These are phyloP conservation scores for Podospora pseudoanserina DNA, from an alignment of 495 filamentous ascomycete genomes.

Conservation along the genomic window DNA sequence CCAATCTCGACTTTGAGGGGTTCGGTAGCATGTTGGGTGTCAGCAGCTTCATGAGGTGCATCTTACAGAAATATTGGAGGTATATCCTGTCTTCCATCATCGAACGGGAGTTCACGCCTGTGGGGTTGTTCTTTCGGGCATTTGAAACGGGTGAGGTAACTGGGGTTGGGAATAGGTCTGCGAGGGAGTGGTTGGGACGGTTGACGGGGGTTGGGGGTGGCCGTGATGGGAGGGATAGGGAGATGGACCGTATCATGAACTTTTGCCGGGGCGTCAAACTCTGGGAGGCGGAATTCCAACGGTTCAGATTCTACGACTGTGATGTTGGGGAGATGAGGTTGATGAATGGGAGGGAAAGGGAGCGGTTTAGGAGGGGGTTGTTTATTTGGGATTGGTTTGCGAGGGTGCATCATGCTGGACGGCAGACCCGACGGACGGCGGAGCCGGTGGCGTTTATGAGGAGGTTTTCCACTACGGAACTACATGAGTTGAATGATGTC, in stretches of 20 bases:
- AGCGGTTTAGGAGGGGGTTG: slow-evolving; percentile 60
- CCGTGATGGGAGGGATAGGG: background rate
- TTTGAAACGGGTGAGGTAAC: slow-evolving; percentile 28
- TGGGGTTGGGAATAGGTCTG: background rate
- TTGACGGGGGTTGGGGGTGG: background rate
- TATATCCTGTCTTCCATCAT: slow-evolving; percentile 28
- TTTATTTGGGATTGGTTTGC: slow-evolving; percentile 65
- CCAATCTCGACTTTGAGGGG: slow-evolving; percentile 29
- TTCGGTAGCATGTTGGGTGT: slow-evolving; percentile 23
- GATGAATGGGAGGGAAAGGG: slow-evolving; percentile 53
- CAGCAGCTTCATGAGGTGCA: slow-evolving; percentile 21
- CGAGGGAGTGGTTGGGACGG: background rate
- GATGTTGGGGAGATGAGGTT: slow-evolving; percentile 57
- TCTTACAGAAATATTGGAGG: slow-evolving; percentile 27
- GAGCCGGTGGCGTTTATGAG: slow-evolving; percentile 29
- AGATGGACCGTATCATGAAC: slow-evolving; percentile 37
- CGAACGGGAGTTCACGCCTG: slow-evolving; percentile 56
- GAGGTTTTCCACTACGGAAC: slow-evolving; percentile 32
- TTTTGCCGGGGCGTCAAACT: slow-evolving; percentile 56
- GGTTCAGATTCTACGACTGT: slow-evolving; percentile 61
- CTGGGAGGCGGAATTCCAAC: slow-evolving; percentile 67
- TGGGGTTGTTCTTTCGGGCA: slow-evolving; percentile 57
- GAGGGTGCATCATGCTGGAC: slow-evolving; percentile 30
- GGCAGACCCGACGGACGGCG: slow-evolving; percentile 10
- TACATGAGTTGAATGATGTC: slow-evolving; percentile 34